Evolutionary conservation across 2,329 filamentous ascomycete genomes (phyloP).

Genomic region (Trichocomaceae sp.): DNA sequence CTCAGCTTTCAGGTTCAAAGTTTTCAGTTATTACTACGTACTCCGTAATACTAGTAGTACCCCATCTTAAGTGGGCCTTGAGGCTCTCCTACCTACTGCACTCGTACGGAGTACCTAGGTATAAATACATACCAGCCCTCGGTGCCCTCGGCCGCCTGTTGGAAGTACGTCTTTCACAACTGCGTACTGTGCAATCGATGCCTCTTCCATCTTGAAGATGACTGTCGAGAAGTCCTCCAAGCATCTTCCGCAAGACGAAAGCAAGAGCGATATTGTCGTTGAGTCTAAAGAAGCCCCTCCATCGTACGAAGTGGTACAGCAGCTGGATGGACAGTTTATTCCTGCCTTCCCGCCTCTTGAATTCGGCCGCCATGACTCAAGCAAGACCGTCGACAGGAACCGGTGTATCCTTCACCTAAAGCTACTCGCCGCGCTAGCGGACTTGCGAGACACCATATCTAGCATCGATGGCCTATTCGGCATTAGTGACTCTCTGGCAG

Average conservation of each 20-base stretch:
- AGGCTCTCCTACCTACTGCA: background rate
- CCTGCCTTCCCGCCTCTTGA: conserved; percentile 22
- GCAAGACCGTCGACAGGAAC: conserved; percentile 35
- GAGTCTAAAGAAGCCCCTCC: conserved; percentile 18
- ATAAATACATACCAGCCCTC: background rate
- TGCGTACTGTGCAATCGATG: background rate
- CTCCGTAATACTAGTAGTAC: too few species aligned
- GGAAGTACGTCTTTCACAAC: background rate
- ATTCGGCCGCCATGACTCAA: conserved; percentile 16
- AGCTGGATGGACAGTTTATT: conserved; percentile 3
- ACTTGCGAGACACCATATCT: conserved; percentile 60
- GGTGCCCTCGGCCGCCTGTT: too few species aligned
- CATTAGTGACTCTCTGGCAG: conserved; percentile 47
- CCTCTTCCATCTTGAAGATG: background rate
- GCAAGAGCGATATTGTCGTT: background rate
- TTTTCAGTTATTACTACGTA: too few species aligned
- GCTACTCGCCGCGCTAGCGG: conserved; percentile 61
- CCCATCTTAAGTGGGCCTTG: background rate
- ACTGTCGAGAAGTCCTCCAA: background rate
- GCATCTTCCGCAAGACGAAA: background rate
- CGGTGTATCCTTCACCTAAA: conserved; percentile 68
- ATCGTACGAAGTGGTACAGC: conserved; percentile 17
- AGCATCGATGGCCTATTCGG: conserved; percentile 62
- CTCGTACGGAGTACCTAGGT: too few species aligned
- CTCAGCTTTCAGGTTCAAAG: background rate